Percentiles rank a stretch among this genome's conserved stretches.
Evolutionary conservation across 345 rosid genomes (phyloP).

Genomic region (rapeseed (Brassica napus)): DNA sequence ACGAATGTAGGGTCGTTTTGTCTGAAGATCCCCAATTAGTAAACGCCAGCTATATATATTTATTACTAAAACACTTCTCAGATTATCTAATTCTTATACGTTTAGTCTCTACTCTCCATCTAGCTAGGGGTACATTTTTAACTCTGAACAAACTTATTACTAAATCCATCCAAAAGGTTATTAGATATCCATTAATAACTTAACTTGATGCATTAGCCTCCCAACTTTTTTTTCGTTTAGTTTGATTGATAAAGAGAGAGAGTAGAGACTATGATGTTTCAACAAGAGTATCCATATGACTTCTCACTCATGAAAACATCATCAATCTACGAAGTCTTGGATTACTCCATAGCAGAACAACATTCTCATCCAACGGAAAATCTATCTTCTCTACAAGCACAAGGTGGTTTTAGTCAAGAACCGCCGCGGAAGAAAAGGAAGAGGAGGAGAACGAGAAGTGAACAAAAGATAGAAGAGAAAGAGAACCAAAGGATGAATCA

Average conservation of each 20-base stretch:
- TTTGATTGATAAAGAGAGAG: slow-evolving; percentile 3
- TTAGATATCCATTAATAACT: background rate
- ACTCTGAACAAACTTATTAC: background rate
- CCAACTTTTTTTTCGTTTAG: background rate
- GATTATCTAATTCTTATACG: background rate
- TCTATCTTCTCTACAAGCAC: slow-evolving; percentile 5
- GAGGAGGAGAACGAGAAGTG: slow-evolving; percentile 47
- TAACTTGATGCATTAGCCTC: background rate
- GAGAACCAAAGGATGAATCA: slow-evolving; percentile 72
- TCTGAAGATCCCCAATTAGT: background rate
- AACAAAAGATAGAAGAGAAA: slow-evolving; percentile 52
- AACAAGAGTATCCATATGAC: background rate
- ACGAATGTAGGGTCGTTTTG: background rate
- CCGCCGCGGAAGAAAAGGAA: slow-evolving; percentile 33
- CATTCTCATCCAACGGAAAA: background rate
- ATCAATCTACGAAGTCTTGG: background rate
- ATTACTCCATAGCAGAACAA: slow-evolving; percentile 20
- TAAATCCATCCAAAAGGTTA: background rate
- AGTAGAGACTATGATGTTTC: slow-evolving; percentile 6
- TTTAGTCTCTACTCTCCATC: background rate
- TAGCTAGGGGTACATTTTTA: slow-evolving; percentile 16
- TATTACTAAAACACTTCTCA: background rate
- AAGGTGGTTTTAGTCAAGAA: background rate
- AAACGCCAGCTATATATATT: slow-evolving; percentile 8
- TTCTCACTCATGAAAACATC: slow-evolving; percentile 6